Base-by-base conservation (phyloP, 352 stramenopile genomes). In the Phytophthora gonapodyides region DNA sequence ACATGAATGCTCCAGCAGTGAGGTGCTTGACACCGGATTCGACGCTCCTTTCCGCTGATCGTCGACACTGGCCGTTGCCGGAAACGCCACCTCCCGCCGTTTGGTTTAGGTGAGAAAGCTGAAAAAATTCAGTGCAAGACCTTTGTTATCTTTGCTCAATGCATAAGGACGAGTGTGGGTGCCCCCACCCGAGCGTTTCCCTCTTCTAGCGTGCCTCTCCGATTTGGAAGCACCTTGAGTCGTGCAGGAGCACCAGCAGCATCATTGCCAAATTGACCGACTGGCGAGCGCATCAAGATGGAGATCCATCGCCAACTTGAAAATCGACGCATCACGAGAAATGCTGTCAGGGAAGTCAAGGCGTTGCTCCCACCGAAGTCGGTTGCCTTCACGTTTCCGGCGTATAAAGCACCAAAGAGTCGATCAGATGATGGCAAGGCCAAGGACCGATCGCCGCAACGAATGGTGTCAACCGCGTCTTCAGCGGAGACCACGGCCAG, bases 401-500 rank as follows among this genome's bases (percentile, higher is more conserved):
- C 24, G 0, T 8, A 11, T 45, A n/a, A 15, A 35, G n/a, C 7
- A 10, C 15, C 13, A 7, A 41, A 27, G 8, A 31, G 38, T 5
- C 35, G 27, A 33, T 19, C 24, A 27, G 24, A n/a, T 37, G 31
- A 30, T 8, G 12, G 5, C 13, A 45, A 50, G 42, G 2, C 9
- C 9, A 53, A 54, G 33, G 54, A 38, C 16, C 33, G 38, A 17
- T 58, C 64, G 21, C 47, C 61, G 16, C 59, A 59, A 33, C 59
- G 64, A 58, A 54, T 57, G 33, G 42, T 56, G 16, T 73, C 66
- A 6, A 60, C 50, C 5, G 48, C 44, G 17, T 73, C 66, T 21
- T 73, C 49, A 61, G 67, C 41, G 19, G 64, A 59, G 30, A 67
- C 59, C 0, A 37, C 56, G 15, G 35, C 43, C 24, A 67, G 59